Evolutionary conservation across 163 green algal species (phyloP).

Genomic region (Coccomyxa subellipsoidea): DNA sequence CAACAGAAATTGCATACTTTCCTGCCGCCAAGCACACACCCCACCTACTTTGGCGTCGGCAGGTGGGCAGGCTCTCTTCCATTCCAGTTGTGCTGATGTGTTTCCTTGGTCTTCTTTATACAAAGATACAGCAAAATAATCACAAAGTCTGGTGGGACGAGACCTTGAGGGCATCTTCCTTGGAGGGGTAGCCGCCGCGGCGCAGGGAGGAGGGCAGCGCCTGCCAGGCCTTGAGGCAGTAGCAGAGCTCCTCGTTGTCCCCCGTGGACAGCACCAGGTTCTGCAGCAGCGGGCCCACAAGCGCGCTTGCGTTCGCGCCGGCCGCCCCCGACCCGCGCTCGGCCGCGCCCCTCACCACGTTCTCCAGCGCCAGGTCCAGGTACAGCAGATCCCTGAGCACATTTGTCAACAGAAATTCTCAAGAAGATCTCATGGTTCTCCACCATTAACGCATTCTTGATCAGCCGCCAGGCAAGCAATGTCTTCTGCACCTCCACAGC

Average conservation of each 20-base stretch:
- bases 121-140: too few relatives aligned
- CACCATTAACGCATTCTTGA: too few relatives aligned
- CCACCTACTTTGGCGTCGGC: too few relatives aligned
- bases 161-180: conserved; percentile 78
- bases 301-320: conserved; percentile 62
- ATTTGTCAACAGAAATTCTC: neutral
- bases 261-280: conserved; percentile 86
- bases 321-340: conserved; percentile 78
- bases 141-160: too few relatives aligned
- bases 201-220: conserved; percentile 45
- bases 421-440: neutral
- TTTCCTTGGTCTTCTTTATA: too few relatives aligned
- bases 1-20: too few relatives aligned
- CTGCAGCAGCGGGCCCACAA: conserved; percentile 86
- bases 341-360: conserved; percentile 66
- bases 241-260: conserved; percentile 90
- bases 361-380: conserved; percentile 90
- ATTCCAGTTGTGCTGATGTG: too few relatives aligned
- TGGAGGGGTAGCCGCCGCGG: conserved; percentile 52
- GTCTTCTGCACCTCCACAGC: too few relatives aligned
- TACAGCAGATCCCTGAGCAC: conserved; percentile 89
- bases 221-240: conserved; percentile 85
- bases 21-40: too few relatives aligned
- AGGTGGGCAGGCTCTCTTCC: too few relatives aligned
- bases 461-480: too few relatives aligned